Percentiles rank a stretch among this genome's conserved stretches.
These are phyloP conservation scores for Mytilinidion resinicola DNA, from an alignment of 495 filamentous ascomycete species.

Conservation along the genomic window DNA sequence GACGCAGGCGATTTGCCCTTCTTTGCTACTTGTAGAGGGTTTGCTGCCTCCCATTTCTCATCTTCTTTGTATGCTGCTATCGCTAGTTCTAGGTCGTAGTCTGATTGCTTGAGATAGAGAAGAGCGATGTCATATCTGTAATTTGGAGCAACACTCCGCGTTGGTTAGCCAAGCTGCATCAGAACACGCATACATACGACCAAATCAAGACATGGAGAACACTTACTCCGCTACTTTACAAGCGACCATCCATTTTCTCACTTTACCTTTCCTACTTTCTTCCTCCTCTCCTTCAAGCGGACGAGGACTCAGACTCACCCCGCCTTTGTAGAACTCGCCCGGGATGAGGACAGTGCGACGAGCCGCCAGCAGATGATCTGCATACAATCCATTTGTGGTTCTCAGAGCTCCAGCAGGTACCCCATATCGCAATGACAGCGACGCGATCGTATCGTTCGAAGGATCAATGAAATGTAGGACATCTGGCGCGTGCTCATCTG, in stretches of 20 bases:
- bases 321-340: conserved; percentile 54
- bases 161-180: conserved; percentile 14
- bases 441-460: conserved; percentile 52
- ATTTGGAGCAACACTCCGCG: conserved; percentile 30
- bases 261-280: conserved; percentile 55
- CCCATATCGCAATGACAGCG: conserved; percentile 60
- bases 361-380: conserved; percentile 59
- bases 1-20: conserved; percentile 34
- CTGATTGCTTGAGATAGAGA: conserved; percentile 59
- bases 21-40: conserved; percentile 48
- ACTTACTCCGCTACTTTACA: conserved; percentile 61
- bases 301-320: conserved; percentile 55
- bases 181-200: conserved; percentile 19
- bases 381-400: conserved; percentile 54
- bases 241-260: conserved; percentile 64
- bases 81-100: conserved; percentile 58
- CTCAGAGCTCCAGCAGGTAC: conserved; percentile 53
- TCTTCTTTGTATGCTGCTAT: conserved; percentile 56
- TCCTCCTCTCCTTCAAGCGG: conserved; percentile 65
- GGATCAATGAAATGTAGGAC: conserved; percentile 64
- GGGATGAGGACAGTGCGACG: conserved; percentile 64
- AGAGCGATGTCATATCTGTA: conserved; percentile 62
- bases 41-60: conserved; percentile 64
- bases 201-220: conserved; percentile 5
- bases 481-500: conserved; percentile 42